phyloP scores from a whole-genome alignment of 1,284 basidiomycete species.

The Cryptococcus maquisensis region DNA sequence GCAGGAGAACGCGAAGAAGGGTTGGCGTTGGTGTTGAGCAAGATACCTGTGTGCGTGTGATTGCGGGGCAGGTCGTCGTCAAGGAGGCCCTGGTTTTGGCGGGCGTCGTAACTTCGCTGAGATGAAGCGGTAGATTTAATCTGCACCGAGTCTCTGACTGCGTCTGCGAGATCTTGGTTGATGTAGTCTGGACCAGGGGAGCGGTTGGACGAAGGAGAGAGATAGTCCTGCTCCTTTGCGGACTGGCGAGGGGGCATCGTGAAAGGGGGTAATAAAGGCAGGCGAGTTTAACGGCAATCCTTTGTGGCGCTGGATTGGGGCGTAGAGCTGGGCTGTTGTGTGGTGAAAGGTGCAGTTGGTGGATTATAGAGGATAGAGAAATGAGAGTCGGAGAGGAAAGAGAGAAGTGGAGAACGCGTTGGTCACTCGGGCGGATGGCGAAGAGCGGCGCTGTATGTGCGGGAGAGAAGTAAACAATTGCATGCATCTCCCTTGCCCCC shows the following conservation, averaged over 20 bases:
- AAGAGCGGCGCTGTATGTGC: not conserved
- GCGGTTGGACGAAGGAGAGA: constrained; percentile 1
- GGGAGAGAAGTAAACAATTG: too few relatives aligned
- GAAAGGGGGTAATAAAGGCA: not conserved
- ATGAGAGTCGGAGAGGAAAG: not conserved
- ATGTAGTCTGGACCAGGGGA: not conserved
- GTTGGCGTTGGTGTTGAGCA: not conserved
- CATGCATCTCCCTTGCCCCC: too few relatives aligned
- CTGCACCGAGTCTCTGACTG: constrained; percentile 40
- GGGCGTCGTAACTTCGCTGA: not conserved
- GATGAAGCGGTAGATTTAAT: constrained; percentile 16
- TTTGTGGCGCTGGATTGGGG: not conserved
- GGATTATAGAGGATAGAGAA: not conserved
- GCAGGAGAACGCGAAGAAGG: not conserved
- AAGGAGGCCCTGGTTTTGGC: too few relatives aligned
- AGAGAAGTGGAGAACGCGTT: not conserved
- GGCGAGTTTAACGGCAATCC: not conserved
- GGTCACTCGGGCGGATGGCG: too few relatives aligned
- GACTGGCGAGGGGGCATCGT: constrained; percentile 12
- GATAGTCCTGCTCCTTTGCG: constrained; percentile 12
- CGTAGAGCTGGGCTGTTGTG: not conserved
- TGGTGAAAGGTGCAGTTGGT: not conserved
- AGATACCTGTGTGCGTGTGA: not conserved
- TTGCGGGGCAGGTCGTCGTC: not conserved
- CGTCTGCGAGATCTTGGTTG: constrained; percentile 32